Evolutionary conservation across 129 eudicot genomes (phyloP).

Genomic region (Escallonia rubra): DNA sequence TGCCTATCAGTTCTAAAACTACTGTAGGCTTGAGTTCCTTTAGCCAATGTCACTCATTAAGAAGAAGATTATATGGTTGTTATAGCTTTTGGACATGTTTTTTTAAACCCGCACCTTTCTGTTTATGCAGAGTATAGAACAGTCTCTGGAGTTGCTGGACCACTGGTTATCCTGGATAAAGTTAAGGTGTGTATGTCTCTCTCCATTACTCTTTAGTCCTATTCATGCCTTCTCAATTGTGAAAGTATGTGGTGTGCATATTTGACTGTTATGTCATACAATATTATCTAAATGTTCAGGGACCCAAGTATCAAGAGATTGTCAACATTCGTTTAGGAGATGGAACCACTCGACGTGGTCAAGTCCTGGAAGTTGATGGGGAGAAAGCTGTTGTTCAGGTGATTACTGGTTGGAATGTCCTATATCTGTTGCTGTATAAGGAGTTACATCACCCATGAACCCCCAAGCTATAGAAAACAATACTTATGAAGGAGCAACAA

Average conservation of each 20-base stretch:
- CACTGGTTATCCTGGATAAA: constrained; percentile 95
- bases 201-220: constrained; percentile 5
- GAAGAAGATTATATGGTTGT: background rate
- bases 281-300: constrained; percentile 40
- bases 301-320: constrained; percentile 96
- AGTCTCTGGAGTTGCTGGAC: constrained; percentile 99
- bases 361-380: constrained; percentile 98
- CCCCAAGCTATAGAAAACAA: no score
- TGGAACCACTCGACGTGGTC: constrained; percentile 97
- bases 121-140: constrained; percentile 78
- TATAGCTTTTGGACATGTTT: background rate
- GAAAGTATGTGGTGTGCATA: background rate
- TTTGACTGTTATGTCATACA: constrained; percentile 14
- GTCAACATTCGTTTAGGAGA: constrained; percentile 97
- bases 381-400: constrained; percentile 99
- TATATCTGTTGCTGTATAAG: background rate
- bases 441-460: no score
- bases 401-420: constrained; percentile 5
- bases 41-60: no score
- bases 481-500: no score
- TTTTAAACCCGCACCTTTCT: constrained; percentile 4
- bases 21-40: no score
- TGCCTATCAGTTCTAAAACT: no score
- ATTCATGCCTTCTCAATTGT: background rate
- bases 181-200: constrained; percentile 62